Conservation (phyloP, 352 stramenopile species). For the Phytophthora aleatoria region DNA sequence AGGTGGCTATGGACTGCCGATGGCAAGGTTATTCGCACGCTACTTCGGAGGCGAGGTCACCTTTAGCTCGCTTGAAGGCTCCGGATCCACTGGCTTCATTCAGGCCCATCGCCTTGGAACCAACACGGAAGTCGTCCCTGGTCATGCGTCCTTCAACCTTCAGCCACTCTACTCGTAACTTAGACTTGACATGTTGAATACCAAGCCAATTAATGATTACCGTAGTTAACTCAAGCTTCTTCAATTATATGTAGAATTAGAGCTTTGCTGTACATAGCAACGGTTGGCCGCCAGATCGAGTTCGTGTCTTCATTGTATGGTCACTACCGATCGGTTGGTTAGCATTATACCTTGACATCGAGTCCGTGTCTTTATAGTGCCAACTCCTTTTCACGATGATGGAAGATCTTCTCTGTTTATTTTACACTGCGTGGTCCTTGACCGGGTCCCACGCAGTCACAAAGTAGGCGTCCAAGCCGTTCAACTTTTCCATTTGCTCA, state of each 20-base stretch:
- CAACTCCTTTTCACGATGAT: not conserved
- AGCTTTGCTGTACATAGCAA: too few relatives aligned
- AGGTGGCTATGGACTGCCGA: constrained; percentile 95
- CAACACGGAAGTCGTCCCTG: constrained; percentile 76
- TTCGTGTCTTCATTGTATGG: too few relatives aligned
- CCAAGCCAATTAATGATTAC: constrained; percentile 16
- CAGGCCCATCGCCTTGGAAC: constrained; percentile 78
- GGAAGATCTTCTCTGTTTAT: constrained; percentile 15
- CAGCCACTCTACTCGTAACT: constrained; percentile 44
- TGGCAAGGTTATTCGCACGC: constrained; percentile 92
- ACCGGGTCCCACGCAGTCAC: constrained; percentile 63
- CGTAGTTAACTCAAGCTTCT: too few relatives aligned
- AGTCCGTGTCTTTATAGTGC: too few relatives aligned
- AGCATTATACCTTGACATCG: too few relatives aligned
- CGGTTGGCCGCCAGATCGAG: too few relatives aligned
- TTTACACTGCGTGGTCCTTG: constrained; percentile 47
- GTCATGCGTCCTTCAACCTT: constrained; percentile 49
- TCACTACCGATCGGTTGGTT: too few relatives aligned
- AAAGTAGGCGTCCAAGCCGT: constrained; percentile 54
- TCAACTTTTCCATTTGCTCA: constrained; percentile 47
- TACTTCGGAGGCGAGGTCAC: constrained; percentile 99
- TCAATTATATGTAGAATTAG: too few relatives aligned
- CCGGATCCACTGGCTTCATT: constrained; percentile 94
- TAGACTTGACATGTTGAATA: constrained; percentile 32
- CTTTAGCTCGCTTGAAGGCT: constrained; percentile 99